These are phyloP conservation scores for Auricularia sp. DNA, from an alignment of 768 basidiomycete genomes.

Conservation along the genomic window DNA sequence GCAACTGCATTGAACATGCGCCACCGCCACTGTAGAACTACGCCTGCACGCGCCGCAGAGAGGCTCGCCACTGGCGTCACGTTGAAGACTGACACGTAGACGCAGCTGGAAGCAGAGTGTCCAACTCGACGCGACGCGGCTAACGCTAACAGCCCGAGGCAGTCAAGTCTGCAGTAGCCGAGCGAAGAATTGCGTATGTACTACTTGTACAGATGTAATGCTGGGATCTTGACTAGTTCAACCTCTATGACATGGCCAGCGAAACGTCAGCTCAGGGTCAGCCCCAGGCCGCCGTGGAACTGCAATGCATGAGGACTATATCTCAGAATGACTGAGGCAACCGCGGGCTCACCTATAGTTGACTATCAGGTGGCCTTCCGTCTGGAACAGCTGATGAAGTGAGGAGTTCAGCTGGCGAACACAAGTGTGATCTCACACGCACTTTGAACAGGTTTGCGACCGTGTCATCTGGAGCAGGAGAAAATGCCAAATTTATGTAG, in stretches of 20 bases:
- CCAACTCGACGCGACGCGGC: no score
- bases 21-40: no score
- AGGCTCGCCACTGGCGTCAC: no score
- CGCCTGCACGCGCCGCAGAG: no score
- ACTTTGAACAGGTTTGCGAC: constrained; percentile 72
- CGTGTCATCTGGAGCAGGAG: constrained; percentile 74
- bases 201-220: background rate
- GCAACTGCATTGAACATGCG: no score
- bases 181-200: no score
- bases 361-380: constrained; percentile 82
- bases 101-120: no score
- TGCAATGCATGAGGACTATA: constrained; percentile 13
- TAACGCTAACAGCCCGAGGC: no score
- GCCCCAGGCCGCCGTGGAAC: constrained; percentile 59
- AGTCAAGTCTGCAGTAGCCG: no score
- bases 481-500: constrained; percentile 66
- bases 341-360: constrained; percentile 62
- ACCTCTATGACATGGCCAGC: background rate
- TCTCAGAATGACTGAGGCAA: no score
- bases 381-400: constrained; percentile 59
- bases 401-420: background rate
- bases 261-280: constrained; percentile 14
- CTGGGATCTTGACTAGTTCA: background rate
- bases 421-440: constrained; percentile 2
- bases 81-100: no score